Conservation (phyloP, 73 alveolate genomes). For the Effrenium voratum region DNA sequence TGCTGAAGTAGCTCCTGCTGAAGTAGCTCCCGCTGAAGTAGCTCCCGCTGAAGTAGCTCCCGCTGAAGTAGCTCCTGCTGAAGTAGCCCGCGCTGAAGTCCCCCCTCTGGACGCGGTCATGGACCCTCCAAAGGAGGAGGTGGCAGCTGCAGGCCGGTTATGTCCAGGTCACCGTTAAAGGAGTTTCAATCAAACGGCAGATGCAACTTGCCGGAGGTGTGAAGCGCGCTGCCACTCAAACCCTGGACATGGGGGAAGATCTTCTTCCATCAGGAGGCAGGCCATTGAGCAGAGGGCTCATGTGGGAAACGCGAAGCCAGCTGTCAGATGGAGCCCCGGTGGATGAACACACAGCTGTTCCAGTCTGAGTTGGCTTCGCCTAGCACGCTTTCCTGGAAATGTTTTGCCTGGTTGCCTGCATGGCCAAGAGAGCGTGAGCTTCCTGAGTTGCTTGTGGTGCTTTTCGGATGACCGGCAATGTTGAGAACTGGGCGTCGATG, state of each 20-base stretch:
- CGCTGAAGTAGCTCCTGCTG: too few species aligned
- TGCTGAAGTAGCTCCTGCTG: background rate
- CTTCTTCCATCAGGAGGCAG: background rate
- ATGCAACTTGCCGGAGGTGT: slow-evolving; percentile 47
- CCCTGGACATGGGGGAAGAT: slow-evolving; percentile 68
- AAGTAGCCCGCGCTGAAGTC: too few species aligned
- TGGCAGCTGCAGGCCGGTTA: too few species aligned
- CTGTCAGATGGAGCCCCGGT: background rate
- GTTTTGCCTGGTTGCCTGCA: background rate
- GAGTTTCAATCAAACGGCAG: too few species aligned
- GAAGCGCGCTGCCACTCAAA: slow-evolving; percentile 65
- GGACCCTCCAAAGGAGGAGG: too few species aligned
- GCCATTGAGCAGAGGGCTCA: background rate
- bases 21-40: background rate
- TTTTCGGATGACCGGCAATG: background rate
- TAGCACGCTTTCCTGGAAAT: background rate
- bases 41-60: too few species aligned
- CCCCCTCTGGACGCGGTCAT: too few species aligned
- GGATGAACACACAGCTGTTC: slow-evolving; percentile 24
- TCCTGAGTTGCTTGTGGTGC: background rate
- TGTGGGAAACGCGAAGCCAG: too few species aligned
- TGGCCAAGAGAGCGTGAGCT: background rate
- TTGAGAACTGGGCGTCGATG: background rate
- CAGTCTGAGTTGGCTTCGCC: background rate
- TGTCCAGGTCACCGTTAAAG: too few species aligned